A percentile compares a stretch with the other conserved stretches of the same genome.
Evolutionary conservation across 768 basidiomycete species (phyloP).

Genomic region (Collybia nuda): DNA sequence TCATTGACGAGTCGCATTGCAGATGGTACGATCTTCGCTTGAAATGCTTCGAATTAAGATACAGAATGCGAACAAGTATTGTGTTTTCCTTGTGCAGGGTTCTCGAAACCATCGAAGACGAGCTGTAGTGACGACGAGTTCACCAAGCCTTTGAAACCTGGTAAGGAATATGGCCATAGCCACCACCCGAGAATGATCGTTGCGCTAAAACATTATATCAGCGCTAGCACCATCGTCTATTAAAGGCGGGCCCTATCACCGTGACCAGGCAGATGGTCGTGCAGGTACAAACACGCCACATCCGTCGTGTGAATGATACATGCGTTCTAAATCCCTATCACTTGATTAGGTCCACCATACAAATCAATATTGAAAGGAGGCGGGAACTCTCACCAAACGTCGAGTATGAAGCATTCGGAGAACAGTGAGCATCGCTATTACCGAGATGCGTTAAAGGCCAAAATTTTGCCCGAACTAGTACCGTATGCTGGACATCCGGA

Average conservation of each 20-base stretch:
- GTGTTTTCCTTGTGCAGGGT: constrained; percentile 1
- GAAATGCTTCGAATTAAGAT: background rate
- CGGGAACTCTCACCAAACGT: constrained; percentile 11
- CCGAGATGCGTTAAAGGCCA: no score
- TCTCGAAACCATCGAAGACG: constrained; percentile 9
- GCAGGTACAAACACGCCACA: constrained; percentile 11
- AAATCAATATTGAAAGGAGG: constrained; percentile 14
- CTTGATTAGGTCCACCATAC: constrained; percentile 4
- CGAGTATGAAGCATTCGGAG: constrained; percentile 13
- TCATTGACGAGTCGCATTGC: constrained; percentile 4
- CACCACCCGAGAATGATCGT: no score
- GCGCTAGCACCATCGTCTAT: constrained; percentile 4
- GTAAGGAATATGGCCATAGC: constrained; percentile 1
- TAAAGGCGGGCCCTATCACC: constrained; percentile 9
- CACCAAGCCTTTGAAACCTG: constrained; percentile 5
- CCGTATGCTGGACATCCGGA: constrained; percentile 6
- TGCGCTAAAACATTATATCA: background rate
- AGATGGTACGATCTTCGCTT: constrained; percentile 4
- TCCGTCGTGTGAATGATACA: constrained; percentile 1
- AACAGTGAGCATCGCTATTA: constrained; percentile 15
- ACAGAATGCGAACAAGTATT: background rate
- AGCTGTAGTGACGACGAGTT: constrained; percentile 5
- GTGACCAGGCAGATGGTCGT: constrained; percentile 7
- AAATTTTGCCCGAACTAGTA: no score
- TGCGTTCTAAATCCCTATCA: constrained; percentile 8